Percentiles rank a stretch among this genome's conserved stretches.
phyloP scores from a whole-genome alignment of 2,329 filamentous ascomycete genomes.

The Sporothrix globosa region DNA sequence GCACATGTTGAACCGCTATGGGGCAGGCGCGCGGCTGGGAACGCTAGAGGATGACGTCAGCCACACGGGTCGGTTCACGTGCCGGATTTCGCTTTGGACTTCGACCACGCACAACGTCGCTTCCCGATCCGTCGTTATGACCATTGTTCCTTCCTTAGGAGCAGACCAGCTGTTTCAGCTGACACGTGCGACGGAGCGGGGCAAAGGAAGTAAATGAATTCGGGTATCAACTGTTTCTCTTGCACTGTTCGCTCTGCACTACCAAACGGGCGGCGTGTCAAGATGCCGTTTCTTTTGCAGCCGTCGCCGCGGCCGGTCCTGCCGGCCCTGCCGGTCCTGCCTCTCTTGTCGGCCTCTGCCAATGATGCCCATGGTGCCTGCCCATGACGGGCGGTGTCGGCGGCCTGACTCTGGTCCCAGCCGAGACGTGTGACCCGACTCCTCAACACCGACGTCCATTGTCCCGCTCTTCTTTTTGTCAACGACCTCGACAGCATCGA shows the following conservation, averaged over 20 bases:
- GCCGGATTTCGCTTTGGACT: no score
- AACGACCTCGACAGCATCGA: neutral
- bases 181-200: no score
- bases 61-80: no score
- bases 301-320: neutral
- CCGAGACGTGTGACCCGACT: no score
- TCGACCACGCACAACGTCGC: no score
- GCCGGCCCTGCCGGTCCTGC: neutral
- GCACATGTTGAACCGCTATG: no score
- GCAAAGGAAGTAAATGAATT: neutral
- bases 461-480: neutral
- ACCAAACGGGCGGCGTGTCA: neutral
- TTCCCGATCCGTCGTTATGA: no score
- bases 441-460: neutral
- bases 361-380: neutral
- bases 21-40: no score
- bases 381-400: neutral
- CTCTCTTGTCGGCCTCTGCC: neutral
- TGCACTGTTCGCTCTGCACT: neutral
- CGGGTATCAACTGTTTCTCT: neutral
- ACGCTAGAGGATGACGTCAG: no score
- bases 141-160: no score
- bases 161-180: no score
- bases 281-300: slow-evolving; percentile 1
- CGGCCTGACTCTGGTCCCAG: neutral